Conservation (phyloP, 2,329 filamentous ascomycete genomes). For the Pseudogymnoascus sp. region DNA sequence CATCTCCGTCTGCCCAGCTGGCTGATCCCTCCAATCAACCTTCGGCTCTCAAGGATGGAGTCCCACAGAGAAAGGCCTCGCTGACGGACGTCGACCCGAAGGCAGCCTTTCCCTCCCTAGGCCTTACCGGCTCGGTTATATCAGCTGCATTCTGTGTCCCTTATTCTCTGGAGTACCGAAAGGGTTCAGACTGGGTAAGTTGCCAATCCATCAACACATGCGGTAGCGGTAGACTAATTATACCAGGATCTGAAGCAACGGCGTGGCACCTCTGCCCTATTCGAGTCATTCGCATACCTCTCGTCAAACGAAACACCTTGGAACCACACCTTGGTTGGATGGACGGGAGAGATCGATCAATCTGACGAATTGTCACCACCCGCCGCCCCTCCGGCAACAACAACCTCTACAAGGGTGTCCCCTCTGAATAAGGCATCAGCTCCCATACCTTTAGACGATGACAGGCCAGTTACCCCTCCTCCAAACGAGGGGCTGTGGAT, state of each 20-base stretch:
- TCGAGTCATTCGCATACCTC: constrained; percentile 83
- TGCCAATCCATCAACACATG: background rate
- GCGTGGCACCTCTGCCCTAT: constrained; percentile 82
- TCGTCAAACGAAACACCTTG: constrained; percentile 77
- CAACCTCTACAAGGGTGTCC: constrained; percentile 37
- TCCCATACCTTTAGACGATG: constrained; percentile 66
- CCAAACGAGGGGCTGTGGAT: constrained; percentile 65
- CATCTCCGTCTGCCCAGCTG: constrained; percentile 39
- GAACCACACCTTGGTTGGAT: constrained; percentile 89
- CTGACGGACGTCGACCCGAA: constrained; percentile 46
- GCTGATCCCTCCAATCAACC: constrained; percentile 27
- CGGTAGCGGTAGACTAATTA: background rate
- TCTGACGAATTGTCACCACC: constrained; percentile 40
- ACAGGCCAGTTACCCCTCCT: constrained; percentile 49
- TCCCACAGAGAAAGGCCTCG: constrained; percentile 32
- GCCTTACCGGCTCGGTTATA: constrained; percentile 58
- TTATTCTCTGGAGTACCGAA: constrained; percentile 51
- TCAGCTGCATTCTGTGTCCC: constrained; percentile 60
- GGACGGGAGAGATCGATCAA: constrained; percentile 80
- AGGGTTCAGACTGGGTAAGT: constrained; percentile 55
- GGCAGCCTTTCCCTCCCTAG: constrained; percentile 48
- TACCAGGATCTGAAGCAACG: constrained; percentile 65
- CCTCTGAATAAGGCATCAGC: constrained; percentile 69
- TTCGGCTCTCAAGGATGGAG: constrained; percentile 32
- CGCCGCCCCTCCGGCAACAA: constrained; percentile 42